phyloP scores from a whole-genome alignment of 2,329 filamentous ascomycete genomes.

The Sclerotinia sclerotiorum region DNA sequence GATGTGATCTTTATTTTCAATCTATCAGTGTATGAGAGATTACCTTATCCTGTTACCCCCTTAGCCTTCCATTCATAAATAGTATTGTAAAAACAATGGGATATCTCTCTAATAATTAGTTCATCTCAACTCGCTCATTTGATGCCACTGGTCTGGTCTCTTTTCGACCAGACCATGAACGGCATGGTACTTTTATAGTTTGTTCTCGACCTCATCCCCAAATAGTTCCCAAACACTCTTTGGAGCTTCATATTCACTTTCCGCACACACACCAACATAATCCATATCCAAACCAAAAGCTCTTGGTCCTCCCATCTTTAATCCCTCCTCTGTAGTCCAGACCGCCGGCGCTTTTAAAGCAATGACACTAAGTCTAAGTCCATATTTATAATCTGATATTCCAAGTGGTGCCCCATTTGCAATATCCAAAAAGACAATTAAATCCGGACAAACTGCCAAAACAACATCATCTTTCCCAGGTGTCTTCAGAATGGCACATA shows the following conservation, averaged over 20 bases:
- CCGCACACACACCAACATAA: conserved; percentile 31
- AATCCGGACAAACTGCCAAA: conserved; percentile 37
- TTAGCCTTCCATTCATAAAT: neutral
- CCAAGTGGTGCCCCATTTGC: conserved; percentile 52
- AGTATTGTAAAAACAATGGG: neutral
- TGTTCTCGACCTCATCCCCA: conserved; percentile 3
- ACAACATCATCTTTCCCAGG: conserved; percentile 30
- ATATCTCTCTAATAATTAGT: neutral
- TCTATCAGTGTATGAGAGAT: no score
- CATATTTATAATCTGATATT: conserved; percentile 52
- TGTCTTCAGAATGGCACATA: conserved; percentile 32
- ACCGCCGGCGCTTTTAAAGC: conserved; percentile 51
- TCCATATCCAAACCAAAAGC: conserved; percentile 42
- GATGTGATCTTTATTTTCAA: no score
- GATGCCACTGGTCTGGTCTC: neutral
- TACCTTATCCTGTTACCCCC: no score
- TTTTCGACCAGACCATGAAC: neutral
- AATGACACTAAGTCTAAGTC: conserved; percentile 51
- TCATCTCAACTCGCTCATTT: neutral
- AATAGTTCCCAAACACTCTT: conserved; percentile 40
- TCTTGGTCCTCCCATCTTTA: conserved; percentile 45
- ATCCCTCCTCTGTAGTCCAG: conserved; percentile 46
- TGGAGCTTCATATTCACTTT: conserved; percentile 33
- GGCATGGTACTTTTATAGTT: neutral
- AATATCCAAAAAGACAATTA: conserved; percentile 44